These are phyloP conservation scores for Populus hybrid DNA, from an alignment of 441 rosid genomes.

Conservation along the genomic window DNA sequence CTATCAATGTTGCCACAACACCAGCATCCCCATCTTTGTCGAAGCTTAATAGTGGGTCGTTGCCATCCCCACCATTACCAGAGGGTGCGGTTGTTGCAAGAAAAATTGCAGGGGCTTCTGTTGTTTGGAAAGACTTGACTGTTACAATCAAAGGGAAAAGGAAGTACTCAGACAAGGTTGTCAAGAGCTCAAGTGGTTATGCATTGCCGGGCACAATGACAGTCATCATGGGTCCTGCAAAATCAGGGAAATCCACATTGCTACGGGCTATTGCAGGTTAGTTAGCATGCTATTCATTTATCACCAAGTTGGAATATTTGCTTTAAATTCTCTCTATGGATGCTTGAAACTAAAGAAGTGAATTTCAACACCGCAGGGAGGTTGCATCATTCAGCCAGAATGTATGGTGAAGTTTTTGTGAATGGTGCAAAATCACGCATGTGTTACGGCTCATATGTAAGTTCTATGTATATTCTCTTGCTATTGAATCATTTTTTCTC, in stretches of 20 bases:
- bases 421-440: slow-evolving; percentile 67
- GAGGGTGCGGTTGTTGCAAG: slow-evolving; percentile 61
- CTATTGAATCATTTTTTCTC: background rate
- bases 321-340: slow-evolving; percentile 3
- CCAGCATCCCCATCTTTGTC: slow-evolving; percentile 85
- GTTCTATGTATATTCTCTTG: slow-evolving; percentile 30
- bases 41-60: slow-evolving; percentile 77
- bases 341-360: slow-evolving; percentile 18
- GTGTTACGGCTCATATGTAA: slow-evolving; percentile 95
- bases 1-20: slow-evolving; percentile 68
- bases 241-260: slow-evolving; percentile 93
- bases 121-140: slow-evolving; percentile 96
- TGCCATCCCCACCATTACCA: slow-evolving; percentile 77
- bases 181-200: slow-evolving; percentile 92
- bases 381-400: slow-evolving; percentile 69
- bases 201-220: slow-evolving; percentile 98
- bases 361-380: slow-evolving; percentile 57
- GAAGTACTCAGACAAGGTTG: slow-evolving; percentile 85
- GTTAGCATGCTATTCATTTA: slow-evolving; percentile 12
- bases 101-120: slow-evolving; percentile 82
- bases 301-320: background rate
- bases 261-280: slow-evolving; percentile 94
- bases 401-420: slow-evolving; percentile 86
- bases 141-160: slow-evolving; percentile 88
- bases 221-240: slow-evolving; percentile 98